Evolutionary conservation across 2,329 filamentous ascomycete genomes (phyloP), one percentile per base, ranked within the genome.

Genomic region (Hymenoscyphus fructigenus): DNA sequence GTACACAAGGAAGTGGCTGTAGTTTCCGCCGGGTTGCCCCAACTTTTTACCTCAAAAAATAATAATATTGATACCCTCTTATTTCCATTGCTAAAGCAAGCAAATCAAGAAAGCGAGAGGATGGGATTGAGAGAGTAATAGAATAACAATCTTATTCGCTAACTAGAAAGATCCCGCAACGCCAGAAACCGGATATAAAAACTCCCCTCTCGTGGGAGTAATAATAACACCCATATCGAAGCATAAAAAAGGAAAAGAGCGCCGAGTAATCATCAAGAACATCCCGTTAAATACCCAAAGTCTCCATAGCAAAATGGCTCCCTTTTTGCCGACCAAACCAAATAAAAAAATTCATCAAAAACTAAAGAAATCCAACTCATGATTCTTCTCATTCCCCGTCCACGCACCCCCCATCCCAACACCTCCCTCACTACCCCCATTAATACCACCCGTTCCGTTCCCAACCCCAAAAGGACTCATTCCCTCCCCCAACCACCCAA

Each of bases 331-430:
- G 7, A 50, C 44, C 44, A 9, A 50, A n/a, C 38, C 38, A 17
- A 17, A n/a, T 15, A 44, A 44, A 15, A 10, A 14, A 20, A 57
- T 2, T 14, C 26, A 34, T 71, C 65, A 75, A 64, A 80, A 76
- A 62, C 74, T 76, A 58, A 80, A 77, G 68, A 79, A 80, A 65
- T 80, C 78, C 67, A 80, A 68, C 61, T 79, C 75, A 57, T 76
- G 75, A 59, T 78, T 78, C 66, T 76, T 75, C 17, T 63, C 68
- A 50, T 23, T 61, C 67, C 26, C 1, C 65, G 62, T 28, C 65
- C 32, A 23, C 41, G n/a, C 20, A 26, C 20, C n/a, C 4, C 9
- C 44, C 44, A 50, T 50, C 23, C n/a, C 44, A 20, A 26, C 23
- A 50, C 17, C 23, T n/a, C 34, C 32, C 23, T 36, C 57, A 20